These are phyloP conservation scores for Anaeromyces robustus DNA, from an alignment of 192 early-diverging fungal species.

Conservation along the genomic window DNA sequence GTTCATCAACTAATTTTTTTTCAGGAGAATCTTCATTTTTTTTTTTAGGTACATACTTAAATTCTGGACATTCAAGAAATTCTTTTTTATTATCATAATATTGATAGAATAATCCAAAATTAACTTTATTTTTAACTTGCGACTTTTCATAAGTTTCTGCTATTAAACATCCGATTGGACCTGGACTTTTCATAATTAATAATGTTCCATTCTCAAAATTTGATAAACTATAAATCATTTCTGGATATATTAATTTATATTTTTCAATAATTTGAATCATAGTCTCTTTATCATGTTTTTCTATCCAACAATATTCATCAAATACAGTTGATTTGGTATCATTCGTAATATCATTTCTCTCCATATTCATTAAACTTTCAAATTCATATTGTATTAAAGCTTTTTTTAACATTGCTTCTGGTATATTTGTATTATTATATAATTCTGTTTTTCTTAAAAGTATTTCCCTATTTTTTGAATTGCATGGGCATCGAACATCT, in stretches of 20 bases:
- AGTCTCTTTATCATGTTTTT: neutral
- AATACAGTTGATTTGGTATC: neutral
- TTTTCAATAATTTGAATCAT: neutral
- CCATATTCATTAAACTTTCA: neutral
- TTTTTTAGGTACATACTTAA: neutral
- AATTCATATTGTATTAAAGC: neutral
- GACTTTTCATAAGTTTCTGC: neutral
- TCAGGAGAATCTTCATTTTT: neutral
- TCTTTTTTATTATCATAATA: neutral
- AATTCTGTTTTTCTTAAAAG: neutral
- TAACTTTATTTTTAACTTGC: neutral
- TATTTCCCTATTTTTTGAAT: neutral
- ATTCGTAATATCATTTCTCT: neutral
- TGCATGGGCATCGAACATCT: neutral
- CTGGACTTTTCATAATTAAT: neutral
- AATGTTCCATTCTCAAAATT: neutral
- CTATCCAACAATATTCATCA: neutral
- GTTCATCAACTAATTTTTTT: neutral
- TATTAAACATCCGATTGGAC: neutral
- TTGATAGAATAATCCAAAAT: neutral
- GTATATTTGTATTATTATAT: neutral
- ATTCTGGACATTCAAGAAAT: neutral
- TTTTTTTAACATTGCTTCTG: neutral
- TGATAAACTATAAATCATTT: neutral
- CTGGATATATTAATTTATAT: neutral